Conservation (phyloP, 306 rosid genomes). For the Cucumis melo region DNA sequence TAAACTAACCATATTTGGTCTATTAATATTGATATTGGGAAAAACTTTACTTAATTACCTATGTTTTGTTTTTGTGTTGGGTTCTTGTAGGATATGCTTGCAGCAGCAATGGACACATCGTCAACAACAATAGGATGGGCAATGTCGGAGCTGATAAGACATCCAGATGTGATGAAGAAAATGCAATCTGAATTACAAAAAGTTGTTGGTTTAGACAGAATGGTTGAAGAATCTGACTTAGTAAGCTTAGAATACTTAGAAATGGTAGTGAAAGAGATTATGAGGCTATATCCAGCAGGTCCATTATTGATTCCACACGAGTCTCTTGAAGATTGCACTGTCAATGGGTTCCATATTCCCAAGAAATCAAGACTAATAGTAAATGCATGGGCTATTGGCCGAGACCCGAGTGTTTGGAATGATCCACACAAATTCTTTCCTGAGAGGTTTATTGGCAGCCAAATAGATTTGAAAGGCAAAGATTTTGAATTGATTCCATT, state of each 20-base stretch:
- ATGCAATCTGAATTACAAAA: not conserved
- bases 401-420: not conserved
- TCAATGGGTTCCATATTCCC: not conserved
- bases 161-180: slow-evolving; percentile 22
- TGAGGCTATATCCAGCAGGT: not conserved
- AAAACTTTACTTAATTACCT: no score
- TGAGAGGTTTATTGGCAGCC: not conserved
- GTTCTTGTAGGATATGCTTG: slow-evolving; percentile 28
- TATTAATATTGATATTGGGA: no score
- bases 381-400: not conserved
- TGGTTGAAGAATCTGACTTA: not conserved
- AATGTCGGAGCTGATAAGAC: slow-evolving; percentile 31
- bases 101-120: not conserved
- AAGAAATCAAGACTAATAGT: not conserved
- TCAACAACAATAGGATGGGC: slow-evolving; percentile 14
- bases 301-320: not conserved
- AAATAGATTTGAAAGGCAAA: not conserved
- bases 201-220: not conserved
- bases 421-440: not conserved
- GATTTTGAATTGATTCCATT: not conserved
- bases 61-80: no score
- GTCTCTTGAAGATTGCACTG: not conserved
- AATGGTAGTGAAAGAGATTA: not conserved
- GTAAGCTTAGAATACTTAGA: not conserved
- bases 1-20: no score